Base-by-base conservation (phyloP, 2,329 filamentous ascomycete species). In the Ceratocystis papillata region DNA sequence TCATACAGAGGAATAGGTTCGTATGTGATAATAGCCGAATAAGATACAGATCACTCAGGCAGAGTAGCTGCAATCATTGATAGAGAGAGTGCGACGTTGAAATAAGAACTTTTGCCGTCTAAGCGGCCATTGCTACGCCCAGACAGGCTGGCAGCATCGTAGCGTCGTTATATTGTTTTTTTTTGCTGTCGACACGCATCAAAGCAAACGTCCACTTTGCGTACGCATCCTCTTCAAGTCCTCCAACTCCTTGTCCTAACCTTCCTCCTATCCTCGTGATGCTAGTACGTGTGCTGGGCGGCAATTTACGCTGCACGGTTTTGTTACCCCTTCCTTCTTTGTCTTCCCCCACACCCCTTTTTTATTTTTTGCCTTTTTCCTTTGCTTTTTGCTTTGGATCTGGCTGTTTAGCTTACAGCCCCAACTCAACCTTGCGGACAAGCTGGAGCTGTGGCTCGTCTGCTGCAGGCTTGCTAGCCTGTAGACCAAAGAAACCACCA, bases 401-500 rank as follows among this genome's bases (percentile, higher is more conserved):
- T 22, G 17, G 25, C 44, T 48, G 28, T 22, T 68, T 77, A 71
- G 70, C 77, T 76, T 20, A 83, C 82, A 68, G 22, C 22, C 67
- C 67, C 10, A 86, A 75, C 69, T 83, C 80, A 64, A 86, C 72
- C 65, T 77, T 75, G 70, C 77, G 78, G 46, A 84, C 83, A 67
- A 78, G 70, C 63, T 83, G 77, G 78, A 86, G 78, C 63, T 77
- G 74, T 44, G 53, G 44, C 55, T 74, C 12, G 66, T 71, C 5
- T 66, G 37, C 37, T 70, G 67, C 69, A 68, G 45, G 65, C 68
- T 28, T 72, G 70, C 20, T 74, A 41, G 66, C 68, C 25, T 72
- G 70, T 20, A 74, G 63, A 1, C 70, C 72, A 76, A 95, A 90
- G 76, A 94, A 94, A 1, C 81, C 75, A 75, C 75, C 77, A 1